A percentile compares a stretch with the other conserved stretches of the same genome.
phyloP scores from a whole-genome alignment of 2,329 filamentous ascomycete genomes.

The Albophoma yamanashiensis region DNA sequence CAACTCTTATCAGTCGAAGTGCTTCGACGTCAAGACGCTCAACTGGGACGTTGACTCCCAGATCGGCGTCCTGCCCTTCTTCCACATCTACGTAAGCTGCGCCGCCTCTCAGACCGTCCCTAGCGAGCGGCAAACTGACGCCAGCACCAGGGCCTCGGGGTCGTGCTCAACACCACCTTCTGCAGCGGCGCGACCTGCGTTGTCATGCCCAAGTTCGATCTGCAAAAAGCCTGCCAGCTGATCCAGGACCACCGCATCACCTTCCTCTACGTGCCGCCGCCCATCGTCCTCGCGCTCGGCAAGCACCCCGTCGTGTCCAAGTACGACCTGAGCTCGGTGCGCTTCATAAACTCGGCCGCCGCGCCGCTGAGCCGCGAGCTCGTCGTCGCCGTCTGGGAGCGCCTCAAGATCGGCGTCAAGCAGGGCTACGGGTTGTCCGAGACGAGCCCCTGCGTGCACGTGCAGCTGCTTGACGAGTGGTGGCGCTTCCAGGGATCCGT shows the following conservation, averaged over 20 bases:
- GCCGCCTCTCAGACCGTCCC: background rate
- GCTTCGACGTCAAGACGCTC: slow-evolving; percentile 41
- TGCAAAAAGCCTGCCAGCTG: slow-evolving; percentile 65
- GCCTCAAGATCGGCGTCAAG: slow-evolving; percentile 72
- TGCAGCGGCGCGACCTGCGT: slow-evolving; percentile 61
- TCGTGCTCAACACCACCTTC: slow-evolving; percentile 17
- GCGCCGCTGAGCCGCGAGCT: slow-evolving; percentile 76
- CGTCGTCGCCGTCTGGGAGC: slow-evolving; percentile 61
- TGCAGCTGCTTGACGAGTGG: slow-evolving; percentile 69
- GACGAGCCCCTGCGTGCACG: slow-evolving; percentile 69
- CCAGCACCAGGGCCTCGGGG: slow-evolving; percentile 16
- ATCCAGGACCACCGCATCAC: slow-evolving; percentile 69
- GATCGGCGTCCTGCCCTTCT: slow-evolving; percentile 76
- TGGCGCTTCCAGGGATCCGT: slow-evolving; percentile 65
- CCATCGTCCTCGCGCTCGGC: slow-evolving; percentile 67
- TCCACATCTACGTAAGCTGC: slow-evolving; percentile 72
- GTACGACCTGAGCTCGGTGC: slow-evolving; percentile 69
- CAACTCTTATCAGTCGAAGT: slow-evolving; percentile 50
- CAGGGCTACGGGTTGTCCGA: slow-evolving; percentile 90
- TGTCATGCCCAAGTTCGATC: slow-evolving; percentile 64
- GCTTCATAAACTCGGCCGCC: slow-evolving; percentile 80
- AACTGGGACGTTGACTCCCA: slow-evolving; percentile 60
- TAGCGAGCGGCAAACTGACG: background rate
- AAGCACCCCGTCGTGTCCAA: slow-evolving; percentile 70
- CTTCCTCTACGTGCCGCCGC: slow-evolving; percentile 74